These are phyloP conservation scores for Schoenoplectus triqueter DNA, from an alignment of 202 grass and related monocot genomes.

Conservation along the genomic window DNA sequence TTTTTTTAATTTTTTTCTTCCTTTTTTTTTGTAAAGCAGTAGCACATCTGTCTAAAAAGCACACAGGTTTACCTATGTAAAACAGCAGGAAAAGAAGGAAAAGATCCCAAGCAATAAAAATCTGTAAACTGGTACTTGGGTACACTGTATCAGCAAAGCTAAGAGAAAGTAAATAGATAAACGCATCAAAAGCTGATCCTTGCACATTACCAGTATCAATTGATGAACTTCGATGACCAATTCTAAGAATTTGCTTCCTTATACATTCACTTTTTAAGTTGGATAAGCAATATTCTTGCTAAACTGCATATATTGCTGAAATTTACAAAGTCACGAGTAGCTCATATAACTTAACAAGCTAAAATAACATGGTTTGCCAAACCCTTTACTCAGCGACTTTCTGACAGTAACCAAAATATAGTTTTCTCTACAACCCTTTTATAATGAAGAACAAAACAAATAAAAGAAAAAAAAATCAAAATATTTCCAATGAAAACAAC, in stretches of 20 bases:
- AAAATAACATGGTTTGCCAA: neutral
- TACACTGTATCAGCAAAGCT: neutral
- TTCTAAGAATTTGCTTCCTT: neutral
- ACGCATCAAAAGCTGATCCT: neutral
- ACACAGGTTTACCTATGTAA: neutral
- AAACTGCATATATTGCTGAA: neutral
- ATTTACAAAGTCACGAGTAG: neutral
- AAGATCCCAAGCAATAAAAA: neutral
- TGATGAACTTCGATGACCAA: neutral
- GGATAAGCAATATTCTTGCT: neutral
- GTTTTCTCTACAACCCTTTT: neutral
- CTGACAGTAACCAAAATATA: slow-evolving; percentile 20
- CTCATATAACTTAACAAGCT: neutral
- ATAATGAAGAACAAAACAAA: slow-evolving; percentile 32
- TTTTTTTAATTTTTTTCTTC: too few relatives aligned
- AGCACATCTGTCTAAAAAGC: neutral
- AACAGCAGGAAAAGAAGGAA: too few relatives aligned
- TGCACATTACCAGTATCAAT: neutral
- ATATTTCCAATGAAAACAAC: slow-evolving; percentile 6
- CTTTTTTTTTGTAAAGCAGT: too few relatives aligned
- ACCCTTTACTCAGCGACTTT: slow-evolving; percentile 1
- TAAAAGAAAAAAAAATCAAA: neutral
- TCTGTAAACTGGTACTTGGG: neutral
- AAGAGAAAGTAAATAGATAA: neutral
- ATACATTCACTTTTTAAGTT: neutral